Evolutionary conservation across 208 protist genomes (phyloP).

Genomic region (Acanthamoeba triangularis): DNA sequence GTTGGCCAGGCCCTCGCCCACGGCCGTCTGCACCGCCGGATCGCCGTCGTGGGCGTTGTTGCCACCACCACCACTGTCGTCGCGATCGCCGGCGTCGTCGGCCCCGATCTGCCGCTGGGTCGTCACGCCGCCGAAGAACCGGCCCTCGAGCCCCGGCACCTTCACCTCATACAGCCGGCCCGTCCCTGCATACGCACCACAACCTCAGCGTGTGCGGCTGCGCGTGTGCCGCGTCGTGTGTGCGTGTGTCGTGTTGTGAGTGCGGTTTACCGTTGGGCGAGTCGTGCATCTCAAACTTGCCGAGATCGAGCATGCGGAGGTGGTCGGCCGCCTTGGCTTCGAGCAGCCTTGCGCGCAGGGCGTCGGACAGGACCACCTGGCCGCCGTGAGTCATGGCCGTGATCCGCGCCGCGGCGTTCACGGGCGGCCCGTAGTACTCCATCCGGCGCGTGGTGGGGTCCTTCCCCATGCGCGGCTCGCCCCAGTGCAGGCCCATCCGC

Average conservation of each 20-base stretch:
- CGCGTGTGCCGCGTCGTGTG: neutral
- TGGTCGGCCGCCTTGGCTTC: neutral
- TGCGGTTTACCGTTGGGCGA: neutral
- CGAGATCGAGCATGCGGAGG: neutral
- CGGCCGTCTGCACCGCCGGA: neutral
- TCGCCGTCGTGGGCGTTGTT: neutral
- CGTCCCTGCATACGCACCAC: neutral
- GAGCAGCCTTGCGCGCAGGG: neutral
- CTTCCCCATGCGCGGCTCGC: neutral
- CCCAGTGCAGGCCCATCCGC: slow-evolving; percentile 61
- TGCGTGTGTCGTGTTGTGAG: neutral
- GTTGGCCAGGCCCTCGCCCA: neutral
- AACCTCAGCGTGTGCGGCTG: neutral
- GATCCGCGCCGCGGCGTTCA: neutral
- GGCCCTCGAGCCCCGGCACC: neutral
- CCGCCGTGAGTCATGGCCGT: slow-evolving; percentile 41
- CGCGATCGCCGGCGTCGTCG: neutral
- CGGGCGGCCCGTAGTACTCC: slow-evolving; percentile 27
- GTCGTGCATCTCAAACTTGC: neutral
- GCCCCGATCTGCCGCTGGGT: neutral
- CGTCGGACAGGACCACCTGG: neutral
- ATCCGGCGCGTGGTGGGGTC: slow-evolving; percentile 32
- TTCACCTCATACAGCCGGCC: neutral
- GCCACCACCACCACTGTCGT: neutral
- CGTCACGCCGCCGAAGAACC: slow-evolving; percentile 40